phyloP scores from a whole-genome alignment of 1,284 basidiomycete genomes.

The Thecaphora frezii region DNA sequence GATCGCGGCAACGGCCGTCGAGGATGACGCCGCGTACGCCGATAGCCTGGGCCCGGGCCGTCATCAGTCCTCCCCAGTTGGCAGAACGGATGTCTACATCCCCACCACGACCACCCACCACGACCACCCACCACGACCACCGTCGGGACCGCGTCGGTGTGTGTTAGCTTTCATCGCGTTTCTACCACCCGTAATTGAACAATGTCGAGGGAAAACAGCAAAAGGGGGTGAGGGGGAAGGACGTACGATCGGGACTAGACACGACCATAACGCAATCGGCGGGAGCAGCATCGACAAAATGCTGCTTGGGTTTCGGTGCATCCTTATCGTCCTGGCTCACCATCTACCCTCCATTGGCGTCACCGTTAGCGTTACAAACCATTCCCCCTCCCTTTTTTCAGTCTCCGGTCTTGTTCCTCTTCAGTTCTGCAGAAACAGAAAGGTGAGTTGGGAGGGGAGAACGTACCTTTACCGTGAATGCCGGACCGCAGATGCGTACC shows the following conservation, averaged over 20 bases:
- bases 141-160: too few relatives aligned
- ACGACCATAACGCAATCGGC: conserved; percentile 74
- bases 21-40: conserved; percentile 75
- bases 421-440: too few relatives aligned
- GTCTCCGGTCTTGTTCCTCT: too few relatives aligned
- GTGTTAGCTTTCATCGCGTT: too few relatives aligned
- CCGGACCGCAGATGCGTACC: conserved; percentile 67
- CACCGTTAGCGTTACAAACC: too few relatives aligned
- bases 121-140: too few relatives aligned
- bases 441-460: neutral
- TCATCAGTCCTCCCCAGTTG: conserved; percentile 90
- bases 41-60: conserved; percentile 74
- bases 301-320: conserved; percentile 71
- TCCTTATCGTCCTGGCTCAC: conserved; percentile 68
- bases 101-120: too few relatives aligned
- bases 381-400: too few relatives aligned
- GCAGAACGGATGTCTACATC: conserved; percentile 67
- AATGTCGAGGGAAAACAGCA: neutral
- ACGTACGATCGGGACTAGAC: conserved; percentile 72
- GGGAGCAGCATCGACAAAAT: conserved; percentile 82
- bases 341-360: conserved; percentile 62
- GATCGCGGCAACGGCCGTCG: conserved; percentile 76
- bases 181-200: conserved; percentile 22
- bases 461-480: conserved; percentile 77
- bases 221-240: neutral